Base-by-base conservation (phyloP, 176 grass and related monocot genomes). In the Areca catechu region DNA sequence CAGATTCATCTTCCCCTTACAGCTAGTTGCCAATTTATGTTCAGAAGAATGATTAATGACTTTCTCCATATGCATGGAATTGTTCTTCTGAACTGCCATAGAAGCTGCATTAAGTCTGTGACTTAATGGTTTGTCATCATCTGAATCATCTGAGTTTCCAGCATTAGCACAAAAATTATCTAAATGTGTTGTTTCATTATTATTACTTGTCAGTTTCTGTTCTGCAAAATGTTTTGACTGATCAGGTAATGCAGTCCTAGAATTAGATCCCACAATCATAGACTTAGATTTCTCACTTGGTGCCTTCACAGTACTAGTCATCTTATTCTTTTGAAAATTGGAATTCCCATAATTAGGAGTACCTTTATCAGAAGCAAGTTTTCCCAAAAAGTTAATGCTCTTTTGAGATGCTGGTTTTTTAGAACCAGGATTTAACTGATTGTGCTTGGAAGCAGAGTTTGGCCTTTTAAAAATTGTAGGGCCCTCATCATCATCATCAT, bases 111-210 rank as follows among this genome's bases (percentile, higher is more conserved):
- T 90, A 48, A 72, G 65, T 71, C 74, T 91, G 22, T 29, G 49
- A 59, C 61, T 77, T 52, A 91, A 64, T 24, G 86, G 86, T 50
- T 78, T 91, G 43, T 92, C 73, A 18, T 97, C 92, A 48, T 76
- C 81, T 23, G 84, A 89, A 66, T 76, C 84, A 60, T 83, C 67
- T 7, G 66, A 73, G 22, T 66, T 77, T 68, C 48, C 61, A 63
- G 4, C 48, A 70, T 70, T 16, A 54, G 18, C 25, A 43, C 55
- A 22, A 61, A 58, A 27, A 51, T 71, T 85, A 60, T 82, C 84
- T 29, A 80, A 63, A 69, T 66, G 76, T 29, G 60, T 57, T 25
- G 58, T 76, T 18, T 78, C 67, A 19, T 47, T 50, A 68, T 51
- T 70, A 63, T 49, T 55, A 19, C 51, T 61, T 58, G 24, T 30